Base-by-base conservation (phyloP, 2,329 filamentous ascomycete species). In the Colletotrichum scovillei region DNA sequence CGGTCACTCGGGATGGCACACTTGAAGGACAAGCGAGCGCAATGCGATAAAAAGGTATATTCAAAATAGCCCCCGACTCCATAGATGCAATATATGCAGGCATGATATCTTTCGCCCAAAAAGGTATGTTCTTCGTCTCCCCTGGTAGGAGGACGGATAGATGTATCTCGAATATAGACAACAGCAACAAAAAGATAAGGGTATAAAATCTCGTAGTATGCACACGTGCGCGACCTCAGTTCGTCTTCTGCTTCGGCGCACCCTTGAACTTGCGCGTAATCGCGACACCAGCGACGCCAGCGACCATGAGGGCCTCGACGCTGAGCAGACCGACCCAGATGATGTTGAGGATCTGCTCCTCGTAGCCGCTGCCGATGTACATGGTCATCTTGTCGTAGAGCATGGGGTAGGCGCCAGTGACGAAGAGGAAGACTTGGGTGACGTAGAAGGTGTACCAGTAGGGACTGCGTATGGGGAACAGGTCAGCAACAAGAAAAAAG, bases 301-400 rank as follows among this genome's bases (percentile, higher is more conserved):
- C 71, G 4, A 88, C 83, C 80, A 88, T 83, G 56, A 85, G 71
- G 22, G 84, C 82, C 75, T 88, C 85, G 46, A 88, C 76, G 22
- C 81, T 81, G 53, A 88, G 78, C n/a, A 88, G 82, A 53, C 84
- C 82, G 60, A 88, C 81, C 84, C 86, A 88, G 60, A 88, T 76
- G 42, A 81, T 80, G 80, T 88, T 87, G 59, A 87, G 79, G 42
- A 87, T 80, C 63, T 79, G 78, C 69, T 82, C 80, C 71, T 85
- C 80, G 72, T 82, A 76, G 66, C 79, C 80, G 55, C 77, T 78
- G 75, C 62, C 79, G 77, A 73, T 79, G 77, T 69, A 78, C 55
- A 77, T 68, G 24, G 72, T 70, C 76, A 77, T 78, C 73, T 76
- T 80, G 62, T 78, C 77, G 74, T 69, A 70, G 76, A 78, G 76